These are phyloP conservation scores for Solanum peruvianum DNA, from an alignment of 257 asterid genomes.

Conservation along the genomic window DNA sequence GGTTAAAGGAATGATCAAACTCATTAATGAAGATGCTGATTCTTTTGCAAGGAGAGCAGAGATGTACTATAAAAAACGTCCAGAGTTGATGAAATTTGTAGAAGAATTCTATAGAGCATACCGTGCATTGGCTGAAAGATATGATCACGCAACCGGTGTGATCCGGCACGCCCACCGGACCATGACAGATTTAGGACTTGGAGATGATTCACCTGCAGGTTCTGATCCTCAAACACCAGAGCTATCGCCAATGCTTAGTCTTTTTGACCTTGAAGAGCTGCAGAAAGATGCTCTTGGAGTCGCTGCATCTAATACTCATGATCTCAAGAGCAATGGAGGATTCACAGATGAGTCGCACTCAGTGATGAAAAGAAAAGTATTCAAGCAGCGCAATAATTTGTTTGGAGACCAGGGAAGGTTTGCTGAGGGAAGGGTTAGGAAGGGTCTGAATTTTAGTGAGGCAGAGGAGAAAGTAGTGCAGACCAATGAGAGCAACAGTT, in stretches of 20 bases:
- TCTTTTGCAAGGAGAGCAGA: conserved; percentile 98
- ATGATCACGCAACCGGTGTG: conserved; percentile 95
- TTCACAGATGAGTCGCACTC: conserved; percentile 36
- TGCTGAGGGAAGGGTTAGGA: conserved; percentile 48
- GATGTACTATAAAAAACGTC: conserved; percentile 97
- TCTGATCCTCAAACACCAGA: conserved; percentile 52
- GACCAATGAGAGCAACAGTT: conserved; percentile 10
- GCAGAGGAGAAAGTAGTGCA: conserved; percentile 26
- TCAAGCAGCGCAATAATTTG: conserved; percentile 22
- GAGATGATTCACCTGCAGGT: conserved; percentile 56
- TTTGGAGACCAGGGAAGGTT: conserved; percentile 17
- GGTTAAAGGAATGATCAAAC: conserved; percentile 91
- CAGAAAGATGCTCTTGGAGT: conserved; percentile 4
- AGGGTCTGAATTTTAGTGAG: conserved; percentile 65
- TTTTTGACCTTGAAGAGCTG: conserved; percentile 16
- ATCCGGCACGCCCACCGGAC: conserved; percentile 89
- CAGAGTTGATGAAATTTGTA: conserved; percentile 91
- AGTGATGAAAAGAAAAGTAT: conserved; percentile 17
- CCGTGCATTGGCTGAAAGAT: conserved; percentile 95
- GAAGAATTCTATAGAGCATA: conserved; percentile 93
- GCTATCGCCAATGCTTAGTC: conserved; percentile 25
- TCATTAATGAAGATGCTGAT: conserved; percentile 94
- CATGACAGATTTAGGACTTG: conserved; percentile 58
- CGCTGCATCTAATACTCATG: background rate
- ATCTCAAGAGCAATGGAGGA: conserved; percentile 41